A percentile compares a stretch with the other conserved stretches of the same genome.
phyloP scores from a whole-genome alignment of 1,284 basidiomycete species.

The Laetiporus sulphureus region DNA sequence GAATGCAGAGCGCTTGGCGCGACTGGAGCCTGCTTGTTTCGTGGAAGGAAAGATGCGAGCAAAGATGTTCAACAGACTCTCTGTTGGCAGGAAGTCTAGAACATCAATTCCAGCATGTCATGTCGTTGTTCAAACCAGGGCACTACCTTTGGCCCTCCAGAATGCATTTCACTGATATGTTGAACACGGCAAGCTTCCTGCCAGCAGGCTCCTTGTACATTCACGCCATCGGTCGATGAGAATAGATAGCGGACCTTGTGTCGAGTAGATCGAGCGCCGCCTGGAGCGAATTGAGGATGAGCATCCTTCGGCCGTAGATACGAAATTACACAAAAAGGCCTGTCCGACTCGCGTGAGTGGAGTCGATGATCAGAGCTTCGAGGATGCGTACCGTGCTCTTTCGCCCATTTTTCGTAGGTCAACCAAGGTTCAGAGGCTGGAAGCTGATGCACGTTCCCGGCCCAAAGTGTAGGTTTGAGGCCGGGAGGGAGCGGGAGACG shows the following conservation, averaged over 20 bases:
- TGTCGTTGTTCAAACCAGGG: background rate
- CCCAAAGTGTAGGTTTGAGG: background rate
- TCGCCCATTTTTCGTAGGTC: background rate
- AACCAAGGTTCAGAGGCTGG: background rate
- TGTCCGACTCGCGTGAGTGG: conserved; percentile 12
- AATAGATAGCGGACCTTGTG: conserved; percentile 10
- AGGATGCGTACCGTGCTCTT: background rate
- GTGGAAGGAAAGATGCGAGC: conserved; percentile 47
- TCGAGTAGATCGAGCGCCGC: conserved; percentile 14
- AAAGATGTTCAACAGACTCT: conserved; percentile 49
- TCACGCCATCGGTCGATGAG: conserved; percentile 24
- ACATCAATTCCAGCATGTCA: background rate
- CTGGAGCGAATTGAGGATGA: conserved; percentile 8
- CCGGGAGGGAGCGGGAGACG: background rate
- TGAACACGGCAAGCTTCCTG: conserved; percentile 23
- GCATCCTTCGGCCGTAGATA: conserved; percentile 3
- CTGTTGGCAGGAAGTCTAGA: conserved; percentile 51
- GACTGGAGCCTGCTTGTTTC: conserved; percentile 27
- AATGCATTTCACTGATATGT: conserved; percentile 26
- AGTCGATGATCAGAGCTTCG: background rate
- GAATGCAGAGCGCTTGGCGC: conserved; percentile 35
- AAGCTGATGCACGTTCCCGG: conserved; percentile 3
- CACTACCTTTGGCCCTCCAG: conserved; percentile 26
- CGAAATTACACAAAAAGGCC: conserved; percentile 20
- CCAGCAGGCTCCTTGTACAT: conserved; percentile 38